Evolutionary conservation across 441 rosid species (phyloP).

Genomic region (Mallotus japonicus): DNA sequence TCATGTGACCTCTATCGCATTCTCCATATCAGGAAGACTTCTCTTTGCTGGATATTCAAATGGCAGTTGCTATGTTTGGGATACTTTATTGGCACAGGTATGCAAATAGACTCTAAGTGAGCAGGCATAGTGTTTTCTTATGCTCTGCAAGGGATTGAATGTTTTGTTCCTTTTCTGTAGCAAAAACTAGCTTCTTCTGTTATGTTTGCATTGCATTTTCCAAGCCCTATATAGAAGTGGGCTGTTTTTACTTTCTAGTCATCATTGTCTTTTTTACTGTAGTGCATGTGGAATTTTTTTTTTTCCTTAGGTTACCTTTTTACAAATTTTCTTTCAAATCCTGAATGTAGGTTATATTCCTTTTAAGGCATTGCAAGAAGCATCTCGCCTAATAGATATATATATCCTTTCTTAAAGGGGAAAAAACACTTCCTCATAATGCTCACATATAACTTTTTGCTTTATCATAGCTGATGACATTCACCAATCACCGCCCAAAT

Average conservation of each 20-base stretch:
- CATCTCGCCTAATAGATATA: not conserved
- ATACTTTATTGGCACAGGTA: conserved; percentile 87
- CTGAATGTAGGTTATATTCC: no score
- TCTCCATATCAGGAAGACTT: conserved; percentile 93
- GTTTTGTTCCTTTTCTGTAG: not conserved
- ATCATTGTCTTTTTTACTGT: not conserved
- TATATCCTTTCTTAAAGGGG: no score
- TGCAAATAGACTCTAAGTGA: not conserved
- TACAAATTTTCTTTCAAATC: not conserved
- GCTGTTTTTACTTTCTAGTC: not conserved
- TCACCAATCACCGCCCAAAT: no score
- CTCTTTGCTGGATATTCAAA: conserved; percentile 84
- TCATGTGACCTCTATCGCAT: conserved; percentile 76
- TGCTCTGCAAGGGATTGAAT: conserved; percentile 3
- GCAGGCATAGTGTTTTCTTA: not conserved
- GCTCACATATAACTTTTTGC: no score
- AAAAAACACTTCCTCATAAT: no score
- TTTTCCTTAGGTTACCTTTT: not conserved
- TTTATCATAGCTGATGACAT: no score
- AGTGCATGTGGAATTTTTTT: not conserved
- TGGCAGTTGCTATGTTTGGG: conserved; percentile 89
- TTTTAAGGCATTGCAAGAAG: not conserved
- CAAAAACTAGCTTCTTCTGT: not conserved
- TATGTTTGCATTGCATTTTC: not conserved
- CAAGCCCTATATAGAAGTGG: not conserved